Evolutionary conservation across 768 basidiomycete genomes (phyloP).

Genomic region (Suillus discolor): DNA sequence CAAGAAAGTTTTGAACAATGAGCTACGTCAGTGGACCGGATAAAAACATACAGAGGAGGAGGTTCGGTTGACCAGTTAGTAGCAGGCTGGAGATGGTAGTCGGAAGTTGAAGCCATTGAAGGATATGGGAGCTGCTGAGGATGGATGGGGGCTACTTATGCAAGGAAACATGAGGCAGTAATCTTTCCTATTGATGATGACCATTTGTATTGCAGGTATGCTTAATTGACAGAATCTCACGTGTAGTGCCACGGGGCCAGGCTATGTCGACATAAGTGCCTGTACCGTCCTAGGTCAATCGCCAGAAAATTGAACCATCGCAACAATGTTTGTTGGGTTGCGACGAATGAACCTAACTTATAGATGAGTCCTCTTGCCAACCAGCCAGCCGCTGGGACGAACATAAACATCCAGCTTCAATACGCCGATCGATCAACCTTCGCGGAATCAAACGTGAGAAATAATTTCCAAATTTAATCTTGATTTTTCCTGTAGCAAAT

Average conservation of each 20-base stretch:
- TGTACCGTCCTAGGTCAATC: not conserved
- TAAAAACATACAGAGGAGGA: conserved; percentile 51
- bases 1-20: conserved; percentile 10
- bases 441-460: conserved; percentile 15
- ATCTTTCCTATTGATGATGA: conserved; percentile 23
- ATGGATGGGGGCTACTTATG: conserved; percentile 16
- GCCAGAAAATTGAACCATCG: not conserved
- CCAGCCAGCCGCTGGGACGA: not conserved
- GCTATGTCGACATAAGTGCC: not conserved
- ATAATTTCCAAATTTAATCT: conserved; percentile 4
- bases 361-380: not conserved
- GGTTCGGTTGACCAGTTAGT: conserved; percentile 50
- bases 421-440: conserved; percentile 12
- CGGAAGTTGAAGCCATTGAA: conserved; percentile 50
- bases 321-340: conserved; percentile 2
- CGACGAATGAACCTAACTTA: conserved; percentile 1
- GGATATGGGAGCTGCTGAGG: conserved; percentile 26
- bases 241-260: conserved; percentile 27
- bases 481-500: conserved; percentile 22
- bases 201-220: conserved; percentile 14
- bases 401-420: not conserved
- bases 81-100: conserved; percentile 30
- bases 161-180: conserved; percentile 31
- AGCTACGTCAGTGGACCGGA: conserved; percentile 12
- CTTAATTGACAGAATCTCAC: conserved; percentile 36